A percentile compares a stretch with the other conserved stretches of the same genome.
These are phyloP conservation scores for Vitis hybrid DNA, from an alignment of 177 flowering plant species.

Conservation along the genomic window DNA sequence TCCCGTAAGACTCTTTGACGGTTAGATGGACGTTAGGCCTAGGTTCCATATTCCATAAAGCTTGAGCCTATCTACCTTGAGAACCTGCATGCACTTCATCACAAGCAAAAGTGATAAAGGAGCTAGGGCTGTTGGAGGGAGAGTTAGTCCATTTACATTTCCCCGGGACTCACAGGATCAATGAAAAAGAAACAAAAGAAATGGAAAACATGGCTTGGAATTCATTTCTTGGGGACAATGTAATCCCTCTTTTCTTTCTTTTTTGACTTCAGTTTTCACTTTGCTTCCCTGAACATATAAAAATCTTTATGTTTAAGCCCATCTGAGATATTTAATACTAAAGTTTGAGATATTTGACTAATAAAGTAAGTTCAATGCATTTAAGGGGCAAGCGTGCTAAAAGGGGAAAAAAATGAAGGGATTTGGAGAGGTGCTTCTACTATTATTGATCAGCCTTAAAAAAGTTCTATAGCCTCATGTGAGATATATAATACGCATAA, in stretches of 20 bases:
- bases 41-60: too few species aligned
- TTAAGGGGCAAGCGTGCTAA: background rate
- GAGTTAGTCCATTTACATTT: too few species aligned
- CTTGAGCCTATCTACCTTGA: too few species aligned
- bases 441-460: too few species aligned
- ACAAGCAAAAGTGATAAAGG: too few species aligned
- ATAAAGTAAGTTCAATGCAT: constrained; percentile 9
- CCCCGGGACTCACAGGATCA: too few species aligned
- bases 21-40: too few species aligned
- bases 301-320: constrained; percentile 7
- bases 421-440: background rate
- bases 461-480: too few species aligned
- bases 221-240: constrained; percentile 27
- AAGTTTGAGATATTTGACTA: constrained; percentile 11
- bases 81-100: too few species aligned
- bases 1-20: too few species aligned
- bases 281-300: background rate
- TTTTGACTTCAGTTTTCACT: constrained; percentile 21
- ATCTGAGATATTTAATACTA: constrained; percentile 1
- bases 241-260: constrained; percentile 12
- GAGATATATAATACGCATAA: too few species aligned
- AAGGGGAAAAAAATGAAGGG: background rate
- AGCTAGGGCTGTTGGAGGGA: too few species aligned
- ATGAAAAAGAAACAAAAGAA: constrained; percentile 7
- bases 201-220: constrained; percentile 18